phyloP scores from a whole-genome alignment of 1,284 basidiomycete species.

The Neotropicomus parvogracilis region DNA sequence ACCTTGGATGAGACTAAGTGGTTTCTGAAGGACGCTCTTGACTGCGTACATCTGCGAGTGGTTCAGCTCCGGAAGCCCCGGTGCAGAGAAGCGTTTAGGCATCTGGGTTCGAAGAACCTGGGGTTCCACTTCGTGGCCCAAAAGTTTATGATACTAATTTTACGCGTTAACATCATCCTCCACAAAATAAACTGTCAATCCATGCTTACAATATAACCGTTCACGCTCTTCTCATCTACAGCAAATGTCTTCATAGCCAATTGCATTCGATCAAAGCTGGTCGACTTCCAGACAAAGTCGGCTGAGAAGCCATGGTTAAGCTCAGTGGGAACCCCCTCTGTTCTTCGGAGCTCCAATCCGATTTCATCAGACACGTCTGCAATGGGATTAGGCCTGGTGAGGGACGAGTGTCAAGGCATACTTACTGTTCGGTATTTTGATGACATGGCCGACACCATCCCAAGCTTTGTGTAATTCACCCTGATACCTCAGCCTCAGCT shows the following conservation, averaged over 20 bases:
- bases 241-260: slow-evolving; percentile 99
- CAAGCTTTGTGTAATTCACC: slow-evolving; percentile 89
- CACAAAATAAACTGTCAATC: slow-evolving; percentile 1
- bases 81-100: slow-evolving; percentile 96
- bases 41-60: slow-evolving; percentile 99
- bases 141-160: slow-evolving; percentile 89
- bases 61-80: slow-evolving; percentile 96
- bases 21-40: slow-evolving; percentile 97
- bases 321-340: slow-evolving; percentile 93
- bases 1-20: slow-evolving; percentile 96
- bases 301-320: slow-evolving; percentile 93
- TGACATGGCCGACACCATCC: slow-evolving; percentile 97
- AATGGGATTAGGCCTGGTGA: slow-evolving; percentile 19
- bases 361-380: slow-evolving; percentile 97
- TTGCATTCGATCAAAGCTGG: slow-evolving; percentile 99
- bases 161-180: slow-evolving; percentile 10
- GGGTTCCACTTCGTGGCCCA: slow-evolving; percentile 94
- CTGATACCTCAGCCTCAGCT: slow-evolving; percentile 85
- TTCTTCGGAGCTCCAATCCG: slow-evolving; percentile 85
- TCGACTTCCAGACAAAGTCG: slow-evolving; percentile 99
- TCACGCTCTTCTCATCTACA: slow-evolving; percentile 98
- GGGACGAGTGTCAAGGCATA: slow-evolving; percentile 8
- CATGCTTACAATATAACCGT: slow-evolving; percentile 82
- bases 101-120: slow-evolving; percentile 88
- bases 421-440: slow-evolving; percentile 99